Percentiles rank a stretch among this genome's conserved stretches.
Evolutionary conservation across 805 yeast genomes (phyloP).

Genomic region (Yarrowia deformans): DNA sequence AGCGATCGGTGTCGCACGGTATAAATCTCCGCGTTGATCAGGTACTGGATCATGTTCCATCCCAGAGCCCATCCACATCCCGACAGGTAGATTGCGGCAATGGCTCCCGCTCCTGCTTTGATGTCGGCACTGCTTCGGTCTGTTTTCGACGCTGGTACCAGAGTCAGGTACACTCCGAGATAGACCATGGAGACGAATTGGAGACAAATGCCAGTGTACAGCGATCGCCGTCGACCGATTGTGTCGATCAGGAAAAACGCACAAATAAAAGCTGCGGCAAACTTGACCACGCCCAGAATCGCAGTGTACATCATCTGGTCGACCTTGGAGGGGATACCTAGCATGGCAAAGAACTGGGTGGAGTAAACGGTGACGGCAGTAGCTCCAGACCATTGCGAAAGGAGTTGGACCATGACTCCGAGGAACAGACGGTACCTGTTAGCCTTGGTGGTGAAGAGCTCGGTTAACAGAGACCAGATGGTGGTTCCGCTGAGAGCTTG

Average conservation of each 20-base stretch:
- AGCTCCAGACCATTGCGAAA: neutral
- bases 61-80: constrained; percentile 13
- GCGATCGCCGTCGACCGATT: neutral
- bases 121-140: neutral
- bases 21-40: constrained; percentile 3
- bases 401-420: constrained; percentile 4
- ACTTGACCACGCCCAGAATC: neutral
- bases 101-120: neutral
- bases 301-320: constrained; percentile 16
- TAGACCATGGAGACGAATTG: constrained; percentile 2
- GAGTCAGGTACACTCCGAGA: neutral
- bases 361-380: constrained; percentile 1
- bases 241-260: constrained; percentile 1
- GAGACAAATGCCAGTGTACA: neutral
- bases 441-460: neutral
- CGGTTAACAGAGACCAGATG: neutral
- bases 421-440: neutral
- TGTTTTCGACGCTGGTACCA: neutral
- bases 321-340: neutral
- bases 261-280: neutral
- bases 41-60: constrained; percentile 1
- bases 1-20: neutral
- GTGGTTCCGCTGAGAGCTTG: neutral
- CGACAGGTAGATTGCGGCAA: neutral
- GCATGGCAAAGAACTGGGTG: constrained; percentile 1